Evolutionary conservation across 768 basidiomycete species (phyloP), one percentile per base, ranked within the genome.

Genomic region (Pleurotus citrinopileatus): DNA sequence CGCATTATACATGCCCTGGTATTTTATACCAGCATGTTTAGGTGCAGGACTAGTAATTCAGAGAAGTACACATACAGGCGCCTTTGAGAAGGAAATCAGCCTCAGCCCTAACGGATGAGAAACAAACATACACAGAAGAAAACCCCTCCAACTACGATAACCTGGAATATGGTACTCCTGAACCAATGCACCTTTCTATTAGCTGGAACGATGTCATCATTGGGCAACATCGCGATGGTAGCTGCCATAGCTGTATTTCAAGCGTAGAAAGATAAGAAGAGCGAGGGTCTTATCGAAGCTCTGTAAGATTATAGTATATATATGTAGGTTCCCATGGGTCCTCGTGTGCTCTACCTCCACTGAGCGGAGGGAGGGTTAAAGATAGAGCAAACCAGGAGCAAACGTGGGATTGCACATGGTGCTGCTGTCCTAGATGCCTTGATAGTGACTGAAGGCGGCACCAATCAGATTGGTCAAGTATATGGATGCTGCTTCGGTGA

Each of bases 1-100:
- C 20, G 68, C 68, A 63, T 69, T 69, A 53, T 69, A 69, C 68
- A 68, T 69, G 27, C 66, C 65, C 63, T 61, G 17, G 12, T 17
- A 15, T 25, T 52, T 10, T 22, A 22, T n/a, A 27, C 19, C 23
- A 37, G 19, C 8, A 34, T 26, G 10, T 3, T 12, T 32, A 27
- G 29, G 20, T 32, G 56, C 25, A 36, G 26, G 3, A n/a, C 6
- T 32, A 6, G 12, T 12, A 53, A 37, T 20, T 4, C 9, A 29
- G 36, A 43, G 27, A 48, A 46, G 22, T 9, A 17, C n/a, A 47
- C 62, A 29, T 56, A 65, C 65, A 27, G 67, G 67, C 38, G 67
- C 67, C 67, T 20, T 29, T 19, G 13, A 48, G 15, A 17, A 43
- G 32, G 5, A 38, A 37, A 46, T n/a, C n/a, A n/a, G n/a, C n/a